Conservation (phyloP, 2,329 filamentous ascomycete genomes). For the Colletotrichum paranaense region DNA sequence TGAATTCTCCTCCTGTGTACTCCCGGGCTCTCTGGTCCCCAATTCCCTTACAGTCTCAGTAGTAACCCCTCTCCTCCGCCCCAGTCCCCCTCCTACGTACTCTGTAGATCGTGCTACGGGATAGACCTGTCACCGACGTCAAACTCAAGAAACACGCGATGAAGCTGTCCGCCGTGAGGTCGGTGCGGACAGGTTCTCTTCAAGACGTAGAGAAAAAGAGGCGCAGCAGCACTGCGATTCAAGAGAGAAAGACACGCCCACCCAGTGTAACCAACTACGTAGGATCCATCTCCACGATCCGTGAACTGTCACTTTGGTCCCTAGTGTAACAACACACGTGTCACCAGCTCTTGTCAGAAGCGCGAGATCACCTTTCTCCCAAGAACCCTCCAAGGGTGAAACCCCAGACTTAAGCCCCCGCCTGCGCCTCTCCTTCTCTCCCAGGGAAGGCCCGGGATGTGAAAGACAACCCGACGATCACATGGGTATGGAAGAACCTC, state of each 20-base stretch:
- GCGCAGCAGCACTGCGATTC: neutral
- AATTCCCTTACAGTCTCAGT: no score
- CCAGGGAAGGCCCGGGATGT: no score
- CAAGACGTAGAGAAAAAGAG: neutral
- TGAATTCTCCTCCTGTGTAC: no score
- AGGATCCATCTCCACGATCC: no score
- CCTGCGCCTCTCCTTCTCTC: no score
- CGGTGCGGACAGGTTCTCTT: neutral
- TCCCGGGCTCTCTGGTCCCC: no score
- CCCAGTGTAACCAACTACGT: neutral
- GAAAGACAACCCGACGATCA: no score
- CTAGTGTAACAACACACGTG: neutral
- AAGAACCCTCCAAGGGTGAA: neutral
- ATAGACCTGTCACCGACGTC: neutral
- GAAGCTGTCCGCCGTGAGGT: neutral
- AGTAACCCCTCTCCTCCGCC: no score
- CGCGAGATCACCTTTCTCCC: no score
- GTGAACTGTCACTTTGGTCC: neutral
- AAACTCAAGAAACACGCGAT: neutral
- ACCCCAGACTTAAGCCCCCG: neutral
- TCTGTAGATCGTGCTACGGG: neutral
- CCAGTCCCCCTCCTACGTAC: neutral
- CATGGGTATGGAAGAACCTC: no score
- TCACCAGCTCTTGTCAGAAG: neutral
- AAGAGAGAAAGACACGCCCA: neutral